Conservation (phyloP, 2,329 filamentous ascomycete species). For the Fusarium tuaranense region DNA sequence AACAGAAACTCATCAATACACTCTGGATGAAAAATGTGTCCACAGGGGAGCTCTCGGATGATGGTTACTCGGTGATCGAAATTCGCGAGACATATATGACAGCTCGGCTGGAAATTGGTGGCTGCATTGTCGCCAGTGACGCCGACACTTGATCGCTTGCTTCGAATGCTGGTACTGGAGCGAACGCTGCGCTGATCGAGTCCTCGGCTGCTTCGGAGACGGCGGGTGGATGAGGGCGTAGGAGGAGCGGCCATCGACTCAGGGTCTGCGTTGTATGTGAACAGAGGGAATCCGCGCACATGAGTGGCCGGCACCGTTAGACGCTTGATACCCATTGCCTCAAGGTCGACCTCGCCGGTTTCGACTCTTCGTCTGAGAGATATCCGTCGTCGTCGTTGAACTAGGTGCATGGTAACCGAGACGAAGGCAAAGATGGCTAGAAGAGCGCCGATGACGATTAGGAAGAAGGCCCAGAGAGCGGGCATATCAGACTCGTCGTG, state of each 20-base stretch:
- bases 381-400: constrained; percentile 78
- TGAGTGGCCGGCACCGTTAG: constrained; percentile 80
- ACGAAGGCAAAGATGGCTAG: constrained; percentile 74
- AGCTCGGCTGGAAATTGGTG: constrained; percentile 80
- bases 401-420: constrained; percentile 79
- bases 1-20: constrained; percentile 90
- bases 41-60: constrained; percentile 88
- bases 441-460: constrained; percentile 78
- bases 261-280: constrained; percentile 75
- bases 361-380: constrained; percentile 77
- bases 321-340: constrained; percentile 85
- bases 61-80: constrained; percentile 77
- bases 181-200: constrained; percentile 45
- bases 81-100: constrained; percentile 90
- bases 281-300: constrained; percentile 81
- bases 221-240: constrained; percentile 51
- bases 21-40: constrained; percentile 92
- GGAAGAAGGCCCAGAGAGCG: constrained; percentile 83
- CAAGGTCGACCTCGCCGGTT: constrained; percentile 85
- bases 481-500: constrained; percentile 66
- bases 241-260: constrained; percentile 52
- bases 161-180: constrained; percentile 49
- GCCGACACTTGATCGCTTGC: constrained; percentile 53
- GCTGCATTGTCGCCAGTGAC: constrained; percentile 53
- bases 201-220: constrained; percentile 46